Base-by-base conservation (phyloP, 148 eudicot genomes). In the Rhododendron molle region DNA sequence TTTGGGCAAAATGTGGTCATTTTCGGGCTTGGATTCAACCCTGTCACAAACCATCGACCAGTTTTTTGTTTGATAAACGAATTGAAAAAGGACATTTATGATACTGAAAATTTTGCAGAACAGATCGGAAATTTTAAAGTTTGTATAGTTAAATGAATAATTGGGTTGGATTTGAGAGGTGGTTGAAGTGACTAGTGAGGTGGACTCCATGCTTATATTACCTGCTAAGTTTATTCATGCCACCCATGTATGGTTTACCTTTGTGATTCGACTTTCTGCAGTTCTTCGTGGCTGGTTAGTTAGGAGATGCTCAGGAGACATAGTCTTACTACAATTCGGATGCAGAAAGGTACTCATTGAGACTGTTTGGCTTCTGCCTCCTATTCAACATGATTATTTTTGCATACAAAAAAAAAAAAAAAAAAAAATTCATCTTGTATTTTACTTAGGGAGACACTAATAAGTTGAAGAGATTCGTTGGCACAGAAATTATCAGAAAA, bases 281-380 rank as follows among this genome's bases (percentile, higher is more conserved):
- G 99, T 89, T 83, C 89, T 94, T 84, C 98, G 99, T 36, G 99
- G 98, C 72, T 97, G 98, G 94, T 89, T 95, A 80, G 98, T 95
- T 79, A 90, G 99, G 88, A 94, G 93, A 88, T 97, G 98, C 91
- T 94, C 98, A 46, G 98, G 98, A 83, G 96, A 95, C 78, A 89
- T 93, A 86, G 98, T 92, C 80, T 82, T 95, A 85, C 90, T 95
- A 14, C 95, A 93, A 83, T 89, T 89, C 74, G 99, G 96, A 43
- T 88, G 88, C 21, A 91, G 84, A 88, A 91, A 92, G 94, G 98
- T 94, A 90, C 82, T 30, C 36, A 26, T 74, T 81, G 28, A 52
- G 69, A 54, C 67, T 54, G 43, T 81, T 83, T 23, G 77, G 67
- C 67, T 49, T 72, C 74, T 44, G 36, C 47, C 21, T 40, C 3